Evolutionary conservation across 371 early-diverging fungal species (phyloP), one percentile per base, ranked within the genome.

Genomic region (Mortierella sp.): DNA sequence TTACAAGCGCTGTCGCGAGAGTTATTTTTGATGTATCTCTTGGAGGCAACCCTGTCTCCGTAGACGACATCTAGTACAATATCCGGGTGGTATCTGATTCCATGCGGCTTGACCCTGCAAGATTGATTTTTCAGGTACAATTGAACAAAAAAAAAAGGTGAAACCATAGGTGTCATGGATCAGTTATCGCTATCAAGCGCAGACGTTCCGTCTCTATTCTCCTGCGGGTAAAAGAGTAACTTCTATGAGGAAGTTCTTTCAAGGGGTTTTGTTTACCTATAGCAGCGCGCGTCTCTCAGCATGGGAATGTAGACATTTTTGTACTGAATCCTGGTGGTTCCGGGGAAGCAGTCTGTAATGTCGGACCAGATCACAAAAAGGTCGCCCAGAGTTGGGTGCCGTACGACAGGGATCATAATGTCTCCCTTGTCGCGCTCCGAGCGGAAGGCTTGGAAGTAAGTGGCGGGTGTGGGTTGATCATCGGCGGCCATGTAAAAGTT

Each of bases 81-180:
- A 9, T 54, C 78, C 11, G 80, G 81, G 38, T 80, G 80, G 34
- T 77, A 80, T 68, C 72, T 77, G 63, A 84, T 84, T 10, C 84
- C 84, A 42, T 84, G 84, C 16, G 84, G 84, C n/a, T 78, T 78
- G 28, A 84, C 74, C 26, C 84, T 84, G 48, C 14, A 54, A 38
- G n/a, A 26, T 48, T 10, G 26, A 52, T 16, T 58, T 58, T 47
- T 1, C 21, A 45, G 6, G 24, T 48, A 68, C 58, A 34, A 47
- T 21, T 7, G 55, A 70, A 71, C n/a, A 54, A 79, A 58, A 10
- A 1, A 48, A 9, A 70, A 70, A 34, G 10, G 34, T 63, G 34
- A 63, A 31, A 63, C 63, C 19, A 24, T 38, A 9, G 38, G 65
- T 65, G 38, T 5, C 42, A 38, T 5, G 42, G 42, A 31, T 65